phyloP scores from a whole-genome alignment of 1,139 yeast species.

The Yamadazyma membranifaciens region DNA sequence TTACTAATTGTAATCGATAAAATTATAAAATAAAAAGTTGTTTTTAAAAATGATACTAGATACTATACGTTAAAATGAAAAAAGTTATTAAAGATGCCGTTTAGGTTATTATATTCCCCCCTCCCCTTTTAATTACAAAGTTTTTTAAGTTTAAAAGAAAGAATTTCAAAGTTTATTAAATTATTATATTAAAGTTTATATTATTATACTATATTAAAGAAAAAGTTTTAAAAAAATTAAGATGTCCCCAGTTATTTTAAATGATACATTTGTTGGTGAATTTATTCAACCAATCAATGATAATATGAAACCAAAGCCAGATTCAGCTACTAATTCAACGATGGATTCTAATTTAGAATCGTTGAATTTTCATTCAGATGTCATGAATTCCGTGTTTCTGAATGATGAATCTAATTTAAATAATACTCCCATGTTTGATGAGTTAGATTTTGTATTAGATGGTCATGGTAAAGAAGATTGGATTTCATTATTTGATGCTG shows the following conservation, averaged over 20 bases:
- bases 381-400: conserved; percentile 61
- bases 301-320: conserved; percentile 5
- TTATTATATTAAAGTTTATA: conserved; percentile 2
- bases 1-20: conserved; percentile 9
- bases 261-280: conserved; percentile 29
- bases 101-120: background rate
- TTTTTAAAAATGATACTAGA: conserved; percentile 9
- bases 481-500: conserved; percentile 61
- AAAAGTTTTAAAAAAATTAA: conserved; percentile 1
- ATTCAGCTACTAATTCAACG: no score
- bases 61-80: conserved; percentile 6
- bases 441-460: conserved; percentile 46
- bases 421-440: conserved; percentile 67
- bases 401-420: conserved; percentile 40
- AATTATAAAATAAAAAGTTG: conserved; percentile 6
- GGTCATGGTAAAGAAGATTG: conserved; percentile 54
- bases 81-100: conserved; percentile 1
- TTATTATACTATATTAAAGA: background rate
- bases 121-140: background rate
- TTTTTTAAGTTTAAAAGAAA: background rate
- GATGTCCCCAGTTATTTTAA: conserved; percentile 18
- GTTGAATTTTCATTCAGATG: conserved; percentile 54
- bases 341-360: conserved; percentile 31
- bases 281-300: conserved; percentile 6
- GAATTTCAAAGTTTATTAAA: background rate